phyloP scores from a whole-genome alignment of 768 basidiomycete species.

The Plicaturopsis crispa region DNA sequence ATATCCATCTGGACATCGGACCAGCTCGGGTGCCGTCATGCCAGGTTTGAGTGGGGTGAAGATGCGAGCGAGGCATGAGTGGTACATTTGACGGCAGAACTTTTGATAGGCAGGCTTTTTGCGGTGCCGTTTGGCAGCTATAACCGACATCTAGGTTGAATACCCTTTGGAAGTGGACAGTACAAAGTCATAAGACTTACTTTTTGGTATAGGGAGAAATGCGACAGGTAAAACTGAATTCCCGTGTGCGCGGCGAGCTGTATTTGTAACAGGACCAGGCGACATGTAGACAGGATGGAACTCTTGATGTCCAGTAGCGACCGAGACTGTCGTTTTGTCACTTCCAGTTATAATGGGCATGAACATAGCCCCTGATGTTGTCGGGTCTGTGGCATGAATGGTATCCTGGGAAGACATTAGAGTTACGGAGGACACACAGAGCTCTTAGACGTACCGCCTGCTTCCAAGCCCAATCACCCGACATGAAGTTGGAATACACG shows the following conservation, averaged over 20 bases:
- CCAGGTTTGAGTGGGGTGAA: constrained; percentile 11
- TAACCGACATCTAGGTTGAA: too few relatives aligned
- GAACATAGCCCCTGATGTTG: constrained; percentile 11
- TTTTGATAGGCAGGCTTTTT: constrained; percentile 9
- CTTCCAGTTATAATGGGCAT: constrained; percentile 18
- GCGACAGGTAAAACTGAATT: constrained; percentile 8
- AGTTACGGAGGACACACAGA: too few relatives aligned
- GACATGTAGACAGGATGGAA: constrained; percentile 10
- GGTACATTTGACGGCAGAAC: constrained; percentile 18
- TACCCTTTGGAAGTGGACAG: neutral
- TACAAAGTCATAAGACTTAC: constrained; percentile 9
- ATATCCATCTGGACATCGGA: constrained; percentile 19
- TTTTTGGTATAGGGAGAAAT: constrained; percentile 18
- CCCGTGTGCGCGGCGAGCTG: constrained; percentile 9
- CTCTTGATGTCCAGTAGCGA: constrained; percentile 11
- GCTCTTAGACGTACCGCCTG: constrained; percentile 12
- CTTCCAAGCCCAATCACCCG: constrained; percentile 19
- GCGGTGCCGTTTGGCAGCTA: constrained; percentile 14
- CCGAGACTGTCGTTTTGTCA: constrained; percentile 20
- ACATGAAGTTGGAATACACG: constrained; percentile 19
- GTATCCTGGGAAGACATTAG: constrained; percentile 5
- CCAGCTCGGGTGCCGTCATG: constrained; percentile 18
- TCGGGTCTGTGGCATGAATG: constrained; percentile 7
- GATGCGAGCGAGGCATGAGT: constrained; percentile 12
- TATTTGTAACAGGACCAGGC: neutral